These are phyloP conservation scores for Cucurbita pepo DNA, from an alignment of 306 rosid genomes.

Conservation along the genomic window DNA sequence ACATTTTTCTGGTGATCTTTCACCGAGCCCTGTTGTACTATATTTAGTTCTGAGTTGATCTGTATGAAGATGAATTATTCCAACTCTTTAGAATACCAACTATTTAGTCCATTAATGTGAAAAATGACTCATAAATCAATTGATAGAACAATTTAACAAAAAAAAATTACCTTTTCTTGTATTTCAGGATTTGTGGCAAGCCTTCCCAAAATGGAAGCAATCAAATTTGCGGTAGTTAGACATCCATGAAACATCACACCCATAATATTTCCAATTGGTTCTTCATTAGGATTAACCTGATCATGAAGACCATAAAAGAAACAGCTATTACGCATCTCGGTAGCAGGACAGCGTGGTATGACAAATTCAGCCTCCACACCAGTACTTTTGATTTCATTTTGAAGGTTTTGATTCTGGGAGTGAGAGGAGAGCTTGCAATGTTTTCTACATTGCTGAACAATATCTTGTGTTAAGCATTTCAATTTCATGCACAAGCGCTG, in stretches of 20 bases:
- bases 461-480: conserved; percentile 59
- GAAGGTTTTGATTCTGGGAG: conserved; percentile 16
- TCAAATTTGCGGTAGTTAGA: conserved; percentile 47
- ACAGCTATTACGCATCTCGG: conserved; percentile 12
- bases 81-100: neutral
- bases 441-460: conserved; percentile 40
- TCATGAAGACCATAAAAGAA: conserved; percentile 24
- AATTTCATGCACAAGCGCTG: conserved; percentile 41
- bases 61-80: conserved; percentile 17
- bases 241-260: conserved; percentile 74
- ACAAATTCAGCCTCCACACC: conserved; percentile 22
- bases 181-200: conserved; percentile 40
- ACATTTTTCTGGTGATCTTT: conserved; percentile 28
- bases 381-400: conserved; percentile 7
- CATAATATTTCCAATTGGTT: conserved; percentile 49
- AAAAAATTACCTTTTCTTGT: conserved; percentile 51
- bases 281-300: conserved; percentile 29
- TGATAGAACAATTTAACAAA: neutral
- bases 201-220: conserved; percentile 35
- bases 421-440: conserved; percentile 25
- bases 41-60: conserved; percentile 48
- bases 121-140: neutral
- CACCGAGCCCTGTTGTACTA: conserved; percentile 20
- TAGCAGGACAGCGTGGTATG: conserved; percentile 20
- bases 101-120: neutral